Conservation (phyloP, 805 yeast species). For the Scheffersomyces lignosus region DNA sequence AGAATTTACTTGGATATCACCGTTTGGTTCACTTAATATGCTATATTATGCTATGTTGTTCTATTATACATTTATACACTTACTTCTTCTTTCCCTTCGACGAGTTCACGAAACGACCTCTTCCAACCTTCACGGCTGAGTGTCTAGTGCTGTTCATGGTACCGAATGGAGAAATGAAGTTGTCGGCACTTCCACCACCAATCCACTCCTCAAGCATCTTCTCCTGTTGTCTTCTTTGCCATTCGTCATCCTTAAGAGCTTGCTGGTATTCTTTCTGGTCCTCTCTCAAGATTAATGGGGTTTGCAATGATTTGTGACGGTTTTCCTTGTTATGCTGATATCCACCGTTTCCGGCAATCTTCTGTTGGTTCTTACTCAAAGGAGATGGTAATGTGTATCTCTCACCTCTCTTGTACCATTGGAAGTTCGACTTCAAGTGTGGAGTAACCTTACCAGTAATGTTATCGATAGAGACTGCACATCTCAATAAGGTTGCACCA, state of each 20-base stretch:
- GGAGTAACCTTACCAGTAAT: slow-evolving; percentile 81
- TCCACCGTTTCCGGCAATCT: slow-evolving; percentile 76
- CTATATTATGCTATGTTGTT: too few species aligned
- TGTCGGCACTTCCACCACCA: slow-evolving; percentile 92
- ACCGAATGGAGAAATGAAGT: slow-evolving; percentile 81
- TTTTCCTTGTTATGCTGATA: slow-evolving; percentile 69
- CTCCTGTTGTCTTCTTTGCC: slow-evolving; percentile 85
- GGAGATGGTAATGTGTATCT: slow-evolving; percentile 85
- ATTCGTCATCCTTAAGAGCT: slow-evolving; percentile 82
- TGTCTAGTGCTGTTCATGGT: slow-evolving; percentile 41
- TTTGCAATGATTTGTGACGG: slow-evolving; percentile 48
- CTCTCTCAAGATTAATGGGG: slow-evolving; percentile 68
- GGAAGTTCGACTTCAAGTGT: slow-evolving; percentile 85
- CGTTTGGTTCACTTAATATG: too few species aligned
- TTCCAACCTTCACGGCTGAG: slow-evolving; percentile 78
- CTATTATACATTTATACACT: neutral
- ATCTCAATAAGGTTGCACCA: slow-evolving; percentile 83
- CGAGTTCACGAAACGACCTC: slow-evolving; percentile 78
- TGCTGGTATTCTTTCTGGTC: slow-evolving; percentile 93
- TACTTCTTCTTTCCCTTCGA: slow-evolving; percentile 26
- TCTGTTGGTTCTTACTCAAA: slow-evolving; percentile 69
- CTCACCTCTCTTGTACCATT: slow-evolving; percentile 91
- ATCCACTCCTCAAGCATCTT: slow-evolving; percentile 84
- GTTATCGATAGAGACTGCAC: slow-evolving; percentile 83
- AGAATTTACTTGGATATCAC: too few species aligned